Base-by-base conservation (phyloP, 106 monocot genomes). In the Phalaenopsis equestris region DNA sequence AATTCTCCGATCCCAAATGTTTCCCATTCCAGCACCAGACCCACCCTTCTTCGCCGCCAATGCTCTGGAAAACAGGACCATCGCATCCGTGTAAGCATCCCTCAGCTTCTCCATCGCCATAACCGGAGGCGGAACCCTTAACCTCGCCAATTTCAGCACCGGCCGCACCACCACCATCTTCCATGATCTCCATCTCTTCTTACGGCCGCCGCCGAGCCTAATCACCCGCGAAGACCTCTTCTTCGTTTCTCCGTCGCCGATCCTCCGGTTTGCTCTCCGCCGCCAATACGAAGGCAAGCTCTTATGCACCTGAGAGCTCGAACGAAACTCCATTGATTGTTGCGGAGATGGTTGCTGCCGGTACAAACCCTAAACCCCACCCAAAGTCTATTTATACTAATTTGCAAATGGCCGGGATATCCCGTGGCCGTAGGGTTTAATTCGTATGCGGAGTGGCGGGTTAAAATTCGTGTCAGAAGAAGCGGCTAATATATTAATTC, bases 201-300 rank as follows among this genome's bases (percentile, higher is more conserved):
- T 45, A 36, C 74, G 43, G 41, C 74, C 74, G 74, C 74, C 74
- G 74, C 74, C 74, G 19, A 74, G 74, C 74, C 43, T 74, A n/a
- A 74, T 21, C 21, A 8, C 43, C 74, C 4, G 6, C 8, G 18
- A 14, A 74, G 42, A 18, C 43, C 10, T 45, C 74, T 45, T 74
- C 43, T 18, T 45, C 43, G 15, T 24, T 21, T 11, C 74, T 0
- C 1, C 7, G 16, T 39, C 72, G 3, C 72, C 70, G 23, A 36
- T 11, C 72, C 72, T 72, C 72, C 72, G 72, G 72, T 19, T 4
- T 9, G 72, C 4, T 45, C 74, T 16, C 74, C 42, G 17, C 6
- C 74, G 41, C 74, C 74, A 74, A 45, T 74, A 74, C 8, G 74
- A 74, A 42, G 74, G 74, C 42, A 74, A 19, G 43, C 43, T 74